Evolutionary conservation across 2,329 filamentous ascomycete genomes (phyloP), one percentile per base, ranked within the genome.

Genomic region (Rugonectria rugulosa): DNA sequence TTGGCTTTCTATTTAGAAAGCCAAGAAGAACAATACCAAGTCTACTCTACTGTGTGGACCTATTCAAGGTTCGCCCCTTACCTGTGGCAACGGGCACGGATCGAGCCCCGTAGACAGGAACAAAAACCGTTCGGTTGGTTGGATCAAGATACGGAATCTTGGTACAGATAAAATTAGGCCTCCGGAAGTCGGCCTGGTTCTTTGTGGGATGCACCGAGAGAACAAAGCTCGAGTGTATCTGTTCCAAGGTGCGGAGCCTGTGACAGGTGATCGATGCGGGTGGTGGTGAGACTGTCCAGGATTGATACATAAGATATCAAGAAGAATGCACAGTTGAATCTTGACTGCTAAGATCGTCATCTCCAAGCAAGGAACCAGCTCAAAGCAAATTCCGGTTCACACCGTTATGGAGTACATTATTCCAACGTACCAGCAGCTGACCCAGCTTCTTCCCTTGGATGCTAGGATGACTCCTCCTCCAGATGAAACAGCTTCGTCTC

Each of bases 151-250:
- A 57, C 31, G 32, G 8, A 38, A 17, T 26, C 42, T 50, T 43
- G 27, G 37, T 36, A 43, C 41, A 14, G 11, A 45, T 21, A 54
- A 51, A 27, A 40, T 29, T 43, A 37, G 29, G 17, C 8, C 6
- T 32, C 32, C 50, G 46, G 53, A 58, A 55, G 50, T 62, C 57
- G 58, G 54, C 55, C 47, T n/a, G n/a, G 47, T 23, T 3, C 62
- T 68, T 64, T 65, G 62, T 56, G 48, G 26, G 40, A n/a, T 24
- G 29, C 31, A 54, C 53, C 27, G 27, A 21, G 14, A 27, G 49
- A 41, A 67, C 65, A 67, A 67, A 68, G 64, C 63, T 55, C 46
- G 27, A 21, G 15, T 5, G 12, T 21, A 36, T 27, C 41, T 53
- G 53, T 24, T 41, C 32, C 48, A 32, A 60, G n/a, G 48, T 50